Evolutionary conservation across 176 grass and related monocot species (phyloP).

Genomic region (Cenchrus purpureus): DNA sequence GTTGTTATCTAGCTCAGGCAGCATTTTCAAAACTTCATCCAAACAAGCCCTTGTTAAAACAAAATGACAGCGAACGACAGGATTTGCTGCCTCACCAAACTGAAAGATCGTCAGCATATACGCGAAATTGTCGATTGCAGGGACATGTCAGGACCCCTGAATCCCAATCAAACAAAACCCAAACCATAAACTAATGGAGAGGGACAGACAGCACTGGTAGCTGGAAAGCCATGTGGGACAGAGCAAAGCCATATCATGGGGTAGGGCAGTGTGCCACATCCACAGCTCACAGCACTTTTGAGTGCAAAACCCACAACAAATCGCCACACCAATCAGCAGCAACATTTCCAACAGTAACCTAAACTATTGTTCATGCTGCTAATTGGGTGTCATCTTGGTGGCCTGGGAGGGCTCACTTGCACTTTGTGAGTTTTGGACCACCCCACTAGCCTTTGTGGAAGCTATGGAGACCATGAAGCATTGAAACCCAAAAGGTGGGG

Average conservation of each 20-base stretch:
- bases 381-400: conserved; percentile 3
- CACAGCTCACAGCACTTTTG: conserved; percentile 11
- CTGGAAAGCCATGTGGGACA: conserved; percentile 58
- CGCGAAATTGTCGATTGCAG: conserved; percentile 21
- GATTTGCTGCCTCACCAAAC: conserved; percentile 6
- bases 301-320: conserved; percentile 36
- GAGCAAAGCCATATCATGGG: conserved; percentile 24
- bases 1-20: too few relatives aligned
- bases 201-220: conserved; percentile 26
- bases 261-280: conserved; percentile 29
- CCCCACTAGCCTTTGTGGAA: conserved; percentile 18
- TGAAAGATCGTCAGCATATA: neutral
- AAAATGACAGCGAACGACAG: neutral
- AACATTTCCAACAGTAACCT: conserved; percentile 27
- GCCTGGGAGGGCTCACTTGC: neutral
- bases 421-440: neutral
- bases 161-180: conserved; percentile 43
- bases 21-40: neutral
- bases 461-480: neutral
- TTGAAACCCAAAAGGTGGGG: neutral
- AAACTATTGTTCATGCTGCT: conserved; percentile 2
- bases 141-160: conserved; percentile 35
- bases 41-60: neutral
- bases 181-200: conserved; percentile 44
- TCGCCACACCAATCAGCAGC: conserved; percentile 29